These are phyloP conservation scores for Aspergillus sojae DNA, from an alignment of 2,329 filamentous ascomycete genomes.

Conservation along the genomic window DNA sequence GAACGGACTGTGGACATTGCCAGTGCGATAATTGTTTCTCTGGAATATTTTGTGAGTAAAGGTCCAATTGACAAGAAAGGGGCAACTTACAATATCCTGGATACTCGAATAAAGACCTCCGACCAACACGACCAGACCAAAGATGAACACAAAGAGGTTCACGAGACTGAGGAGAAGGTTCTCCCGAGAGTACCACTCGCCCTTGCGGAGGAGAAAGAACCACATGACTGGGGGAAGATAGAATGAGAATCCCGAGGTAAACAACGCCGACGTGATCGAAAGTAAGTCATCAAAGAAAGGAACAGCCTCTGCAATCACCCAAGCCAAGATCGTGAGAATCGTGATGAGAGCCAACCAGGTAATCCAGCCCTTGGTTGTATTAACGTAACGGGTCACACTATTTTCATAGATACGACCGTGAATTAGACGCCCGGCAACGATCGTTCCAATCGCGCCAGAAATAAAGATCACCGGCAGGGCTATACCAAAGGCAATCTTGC, in stretches of 20 bases:
- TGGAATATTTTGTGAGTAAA: not conserved
- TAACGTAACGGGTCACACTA: not conserved
- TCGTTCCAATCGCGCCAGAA: not conserved
- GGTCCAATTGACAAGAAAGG: too few relatives aligned
- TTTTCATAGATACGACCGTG: not conserved
- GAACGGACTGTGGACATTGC: not conserved
- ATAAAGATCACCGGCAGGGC: not conserved
- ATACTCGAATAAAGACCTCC: not conserved
- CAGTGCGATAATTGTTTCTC: not conserved
- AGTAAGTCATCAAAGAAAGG: not conserved
- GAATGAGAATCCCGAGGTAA: conserved; percentile 86
- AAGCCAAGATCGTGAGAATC: not conserved
- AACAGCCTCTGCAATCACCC: not conserved
- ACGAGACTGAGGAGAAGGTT: conserved; percentile 31
- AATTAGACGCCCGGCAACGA: not conserved
- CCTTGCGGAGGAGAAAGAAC: conserved; percentile 27
- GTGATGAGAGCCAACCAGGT: not conserved
- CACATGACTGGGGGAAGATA: conserved; percentile 56
- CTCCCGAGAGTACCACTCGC: conserved; percentile 31
- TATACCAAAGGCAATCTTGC: not conserved
- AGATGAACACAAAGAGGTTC: not conserved
- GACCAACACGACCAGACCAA: not conserved
- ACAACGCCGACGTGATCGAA: conserved; percentile 57
- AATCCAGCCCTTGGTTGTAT: conserved; percentile 1
- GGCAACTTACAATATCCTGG: not conserved